Evolutionary conservation across 106 monocot genomes (phyloP).

Genomic region (Allium fistulosum): DNA sequence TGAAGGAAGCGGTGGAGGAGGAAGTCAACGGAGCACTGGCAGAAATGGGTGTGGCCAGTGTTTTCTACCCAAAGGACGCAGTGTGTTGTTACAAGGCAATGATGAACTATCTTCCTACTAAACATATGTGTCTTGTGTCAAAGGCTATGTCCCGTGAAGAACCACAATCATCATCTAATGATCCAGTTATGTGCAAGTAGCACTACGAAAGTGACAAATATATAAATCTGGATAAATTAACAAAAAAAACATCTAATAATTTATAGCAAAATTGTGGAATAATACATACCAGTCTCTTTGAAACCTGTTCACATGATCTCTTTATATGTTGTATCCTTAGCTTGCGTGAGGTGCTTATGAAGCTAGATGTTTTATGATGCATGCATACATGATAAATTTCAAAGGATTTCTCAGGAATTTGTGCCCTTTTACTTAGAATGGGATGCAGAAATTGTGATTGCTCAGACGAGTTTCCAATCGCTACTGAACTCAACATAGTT

Average conservation of each 20-base stretch:
- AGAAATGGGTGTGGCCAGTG: too few species aligned
- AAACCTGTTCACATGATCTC: constrained; percentile 17
- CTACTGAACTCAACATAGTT: constrained; percentile 26
- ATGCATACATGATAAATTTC: constrained; percentile 17
- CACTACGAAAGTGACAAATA: constrained; percentile 17
- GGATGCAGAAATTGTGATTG: neutral
- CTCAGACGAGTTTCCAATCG: constrained; percentile 11
- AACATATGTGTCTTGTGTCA: too few species aligned
- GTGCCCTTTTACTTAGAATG: neutral
- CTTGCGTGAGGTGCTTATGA: neutral
- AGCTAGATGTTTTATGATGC: constrained; percentile 4
- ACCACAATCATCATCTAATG: constrained; percentile 69
- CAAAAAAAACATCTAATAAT: constrained; percentile 10
- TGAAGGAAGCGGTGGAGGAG: too few species aligned
- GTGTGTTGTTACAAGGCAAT: too few species aligned
- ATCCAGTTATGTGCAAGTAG: constrained; percentile 42
- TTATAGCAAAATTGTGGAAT: neutral
- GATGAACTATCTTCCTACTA: too few species aligned
- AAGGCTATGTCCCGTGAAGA: constrained; percentile 90
- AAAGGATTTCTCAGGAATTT: constrained; percentile 4
- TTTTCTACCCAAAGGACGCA: too few species aligned
- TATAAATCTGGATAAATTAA: constrained; percentile 2
- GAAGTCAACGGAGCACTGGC: too few species aligned
- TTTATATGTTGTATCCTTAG: constrained; percentile 10
- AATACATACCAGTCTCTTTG: constrained; percentile 22